Evolutionary conservation across 2,329 filamentous ascomycete species (phyloP).

Genomic region (Chaetomiaceae sp.): DNA sequence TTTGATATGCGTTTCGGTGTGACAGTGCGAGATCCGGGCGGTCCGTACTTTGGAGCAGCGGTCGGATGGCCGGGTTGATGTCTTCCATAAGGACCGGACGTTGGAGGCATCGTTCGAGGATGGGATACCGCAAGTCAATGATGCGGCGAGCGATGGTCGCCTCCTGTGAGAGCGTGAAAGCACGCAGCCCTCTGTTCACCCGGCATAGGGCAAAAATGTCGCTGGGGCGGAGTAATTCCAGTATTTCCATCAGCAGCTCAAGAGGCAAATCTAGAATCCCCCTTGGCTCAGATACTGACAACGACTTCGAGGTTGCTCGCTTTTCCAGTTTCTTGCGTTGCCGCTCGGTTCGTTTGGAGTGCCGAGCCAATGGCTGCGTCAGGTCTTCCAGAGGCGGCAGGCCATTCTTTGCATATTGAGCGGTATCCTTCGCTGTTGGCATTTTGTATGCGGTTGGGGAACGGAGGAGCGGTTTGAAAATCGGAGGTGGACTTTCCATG

Average conservation of each 20-base stretch:
- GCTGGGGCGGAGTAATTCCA: slow-evolving; percentile 45
- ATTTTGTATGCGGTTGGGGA: slow-evolving; percentile 5
- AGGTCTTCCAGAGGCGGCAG: slow-evolving; percentile 31
- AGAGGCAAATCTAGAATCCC: slow-evolving; percentile 47
- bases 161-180: slow-evolving; percentile 44
- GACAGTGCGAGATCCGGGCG: slow-evolving; percentile 36
- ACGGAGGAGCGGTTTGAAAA: not conserved
- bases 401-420: not conserved
- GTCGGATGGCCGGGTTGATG: slow-evolving; percentile 35
- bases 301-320: slow-evolving; percentile 30
- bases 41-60: slow-evolving; percentile 37
- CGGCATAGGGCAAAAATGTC: slow-evolving; percentile 46
- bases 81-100: slow-evolving; percentile 43
- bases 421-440: not conserved
- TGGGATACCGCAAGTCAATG: slow-evolving; percentile 44
- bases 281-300: slow-evolving; percentile 20
- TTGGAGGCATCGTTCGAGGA: slow-evolving; percentile 48
- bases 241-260: slow-evolving; percentile 47
- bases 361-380: slow-evolving; percentile 45
- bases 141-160: slow-evolving; percentile 41
- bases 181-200: slow-evolving; percentile 39
- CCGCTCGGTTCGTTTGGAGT: slow-evolving; percentile 51
- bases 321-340: slow-evolving; percentile 41
- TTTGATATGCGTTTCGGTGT: slow-evolving; percentile 32
- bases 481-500: not conserved